phyloP scores from a whole-genome alignment of 805 yeast genomes.

The Candida montana region DNA sequence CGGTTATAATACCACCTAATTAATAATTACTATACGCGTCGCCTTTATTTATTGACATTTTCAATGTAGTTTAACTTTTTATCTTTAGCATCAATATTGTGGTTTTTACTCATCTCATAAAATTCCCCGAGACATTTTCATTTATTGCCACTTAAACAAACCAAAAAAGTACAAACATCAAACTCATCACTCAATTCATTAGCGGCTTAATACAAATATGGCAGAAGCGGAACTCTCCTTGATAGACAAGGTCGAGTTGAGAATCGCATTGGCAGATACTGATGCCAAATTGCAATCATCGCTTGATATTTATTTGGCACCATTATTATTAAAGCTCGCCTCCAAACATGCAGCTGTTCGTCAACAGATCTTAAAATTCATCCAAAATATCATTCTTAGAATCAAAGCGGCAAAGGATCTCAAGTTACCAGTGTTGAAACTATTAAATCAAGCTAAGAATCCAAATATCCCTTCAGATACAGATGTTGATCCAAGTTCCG shows the following conservation, averaged over 20 bases:
- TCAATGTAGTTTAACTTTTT: no score
- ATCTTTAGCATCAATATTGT: no score
- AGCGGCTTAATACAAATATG: constrained; percentile 14
- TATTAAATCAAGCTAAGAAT: constrained; percentile 56
- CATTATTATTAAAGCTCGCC: constrained; percentile 70
- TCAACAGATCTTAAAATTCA: constrained; percentile 56
- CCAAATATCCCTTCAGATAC: constrained; percentile 41
- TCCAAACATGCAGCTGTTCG: constrained; percentile 67
- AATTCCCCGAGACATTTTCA: no score
- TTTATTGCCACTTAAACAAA: constrained; percentile 5
- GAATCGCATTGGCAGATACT: constrained; percentile 69
- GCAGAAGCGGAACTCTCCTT: constrained; percentile 48
- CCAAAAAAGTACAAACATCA: no score
- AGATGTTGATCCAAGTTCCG: constrained; percentile 39
- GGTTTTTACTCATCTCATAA: no score
- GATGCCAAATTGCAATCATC: constrained; percentile 59
- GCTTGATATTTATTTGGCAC: constrained; percentile 61
- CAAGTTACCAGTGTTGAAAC: constrained; percentile 57
- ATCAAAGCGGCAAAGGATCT: constrained; percentile 49
- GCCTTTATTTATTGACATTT: no score
- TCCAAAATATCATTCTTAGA: constrained; percentile 65
- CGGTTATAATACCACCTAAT: no score
- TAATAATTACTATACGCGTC: no score
- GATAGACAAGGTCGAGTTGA: constrained; percentile 73
- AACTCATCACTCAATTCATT: neutral